Evolutionary conservation across 2,329 filamentous ascomycete species (phyloP), one percentile per base, ranked within the genome.

Genomic region (Colletotrichum destructivum): DNA sequence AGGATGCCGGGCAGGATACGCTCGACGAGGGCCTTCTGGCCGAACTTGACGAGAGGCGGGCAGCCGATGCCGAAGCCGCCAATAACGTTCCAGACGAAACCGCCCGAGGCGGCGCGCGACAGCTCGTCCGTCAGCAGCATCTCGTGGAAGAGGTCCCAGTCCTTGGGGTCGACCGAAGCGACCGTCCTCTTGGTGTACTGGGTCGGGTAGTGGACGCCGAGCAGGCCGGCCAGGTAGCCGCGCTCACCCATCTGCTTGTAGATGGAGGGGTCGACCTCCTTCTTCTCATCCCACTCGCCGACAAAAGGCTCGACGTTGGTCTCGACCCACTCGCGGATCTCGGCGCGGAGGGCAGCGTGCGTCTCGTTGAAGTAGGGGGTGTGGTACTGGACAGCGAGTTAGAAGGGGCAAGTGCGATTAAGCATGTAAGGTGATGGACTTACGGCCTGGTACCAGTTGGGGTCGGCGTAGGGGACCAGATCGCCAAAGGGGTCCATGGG

Each of bases 111-210:
- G 62, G 91, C 87, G 66, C 96, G 94, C 49, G 94, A 97, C 55
- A 99, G 86, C 88, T 99, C 96, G 77, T 99, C 96, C 1, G 96
- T 98, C 71, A 99, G 81, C 55, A 98, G 88, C 90, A 98, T 89
- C 88, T 99, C 96, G 84, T 99, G 96, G 91, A 98, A 99, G 55
- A 97, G 90, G 85, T 99, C 96, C 96, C 96, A 99, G 81, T 96
- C 92, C 84, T 98, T 94, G 0, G 93, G 86, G 0, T 92, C 83
- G 15, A 99, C 96, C 60, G 91, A 92, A 84, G 93, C 90, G 77
- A 98, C 89, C 7, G 88, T 85, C 79, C 92, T 89, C 52, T 91
- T 86, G 26, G 91, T 91, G 79, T 96, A 92, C 76, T 97, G 85
- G 71, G 88, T 89, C 16, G 94, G 95, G 84, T 94, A 98, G 79